These are phyloP conservation scores for Pythium phragmiticola DNA, from an alignment of 352 stramenopile species.

Conservation along the genomic window DNA sequence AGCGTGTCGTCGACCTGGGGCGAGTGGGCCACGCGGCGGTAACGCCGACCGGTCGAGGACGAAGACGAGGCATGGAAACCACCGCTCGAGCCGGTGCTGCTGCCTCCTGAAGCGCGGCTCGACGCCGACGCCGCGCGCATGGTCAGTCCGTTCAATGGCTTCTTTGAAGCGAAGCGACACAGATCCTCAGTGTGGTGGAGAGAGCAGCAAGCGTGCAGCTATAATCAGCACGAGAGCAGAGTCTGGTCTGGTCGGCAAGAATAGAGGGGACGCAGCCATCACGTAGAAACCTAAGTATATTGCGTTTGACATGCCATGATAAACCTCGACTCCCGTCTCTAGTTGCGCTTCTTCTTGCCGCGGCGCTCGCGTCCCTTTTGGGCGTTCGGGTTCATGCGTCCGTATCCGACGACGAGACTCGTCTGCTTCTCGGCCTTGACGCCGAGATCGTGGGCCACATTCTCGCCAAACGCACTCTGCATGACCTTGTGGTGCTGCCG, in stretches of 20 bases:
- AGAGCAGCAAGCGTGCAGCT: background rate
- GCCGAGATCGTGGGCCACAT: constrained; percentile 92
- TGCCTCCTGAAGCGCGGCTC: constrained; percentile 20
- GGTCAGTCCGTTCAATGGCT: constrained; percentile 1
- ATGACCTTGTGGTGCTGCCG: constrained; percentile 91
- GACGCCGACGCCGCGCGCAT: constrained; percentile 30
- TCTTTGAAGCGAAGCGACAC: too few relatives aligned
- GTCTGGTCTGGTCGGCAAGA: background rate
- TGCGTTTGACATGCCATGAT: too few relatives aligned
- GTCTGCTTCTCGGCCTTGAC: constrained; percentile 91
- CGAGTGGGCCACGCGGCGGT: constrained; percentile 56
- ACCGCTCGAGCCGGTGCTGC: constrained; percentile 6
- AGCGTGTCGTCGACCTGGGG: constrained; percentile 74
- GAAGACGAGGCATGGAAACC: background rate
- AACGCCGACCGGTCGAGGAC: constrained; percentile 38
- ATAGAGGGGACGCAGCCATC: background rate
- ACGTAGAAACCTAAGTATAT: too few relatives aligned
- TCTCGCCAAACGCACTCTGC: constrained; percentile 94
- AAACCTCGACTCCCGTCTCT: constrained; percentile 15
- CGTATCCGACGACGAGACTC: constrained; percentile 92
- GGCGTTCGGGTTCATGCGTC: constrained; percentile 95
- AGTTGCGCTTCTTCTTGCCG: constrained; percentile 96
- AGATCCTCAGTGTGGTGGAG: too few relatives aligned
- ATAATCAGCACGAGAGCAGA: constrained; percentile 7
- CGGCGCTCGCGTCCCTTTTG: constrained; percentile 95